Evolutionary conservation across 2,329 filamentous ascomycete species (phyloP), one percentile per base, ranked within the genome.

Genomic region (Xylariaceae sp.): DNA sequence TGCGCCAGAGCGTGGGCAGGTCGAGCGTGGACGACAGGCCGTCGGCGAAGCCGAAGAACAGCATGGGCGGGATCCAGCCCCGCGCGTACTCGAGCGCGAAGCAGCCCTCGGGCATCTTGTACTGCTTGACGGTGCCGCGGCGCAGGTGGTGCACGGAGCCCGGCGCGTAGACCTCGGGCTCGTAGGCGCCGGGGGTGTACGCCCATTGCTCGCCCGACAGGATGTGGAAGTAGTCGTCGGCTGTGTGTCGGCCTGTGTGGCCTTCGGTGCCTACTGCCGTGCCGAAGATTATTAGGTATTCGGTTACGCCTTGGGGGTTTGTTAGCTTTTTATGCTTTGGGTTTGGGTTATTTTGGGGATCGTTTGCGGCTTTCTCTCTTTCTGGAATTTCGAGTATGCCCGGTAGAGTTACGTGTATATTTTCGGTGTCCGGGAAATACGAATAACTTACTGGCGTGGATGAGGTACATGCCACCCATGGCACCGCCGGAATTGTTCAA

Each of bases 221-320:
- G 77, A 96, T 95, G 78, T 92, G 83, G 79, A 96, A 96, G 79
- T 94, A 96, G 77, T 96, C 91, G 73, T 95, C 88, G 15, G 90
- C 90, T 12, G 89, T 92, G 79, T 95, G 91, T 47, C 90, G 87
- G 60, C 91, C 91, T 1, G 84, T 83, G 78, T 95, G 90, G 57
- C 91, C 91, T 73, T 95, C 90, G 12, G 91, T 95, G 64, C 90
- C 90, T 62, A 92, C 74, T 9, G 88, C 80, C 1, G 88, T 89
- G 69, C 89, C 89, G 70, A 94, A 95, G 73, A 95, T 85, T 70
- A 95, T 94, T 62, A 95, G 77, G 74, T 95, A 95, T 72, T 96
- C 91, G 18, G 90, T 95, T 57, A 96, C 78, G 67, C 83, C 81
- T 83, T 47, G 13, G 13, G 22, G 26, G 3, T 42, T 30, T 53